These are phyloP conservation scores for Petunia axillaris DNA, from an alignment of 257 asterid genomes.

Conservation along the genomic window DNA sequence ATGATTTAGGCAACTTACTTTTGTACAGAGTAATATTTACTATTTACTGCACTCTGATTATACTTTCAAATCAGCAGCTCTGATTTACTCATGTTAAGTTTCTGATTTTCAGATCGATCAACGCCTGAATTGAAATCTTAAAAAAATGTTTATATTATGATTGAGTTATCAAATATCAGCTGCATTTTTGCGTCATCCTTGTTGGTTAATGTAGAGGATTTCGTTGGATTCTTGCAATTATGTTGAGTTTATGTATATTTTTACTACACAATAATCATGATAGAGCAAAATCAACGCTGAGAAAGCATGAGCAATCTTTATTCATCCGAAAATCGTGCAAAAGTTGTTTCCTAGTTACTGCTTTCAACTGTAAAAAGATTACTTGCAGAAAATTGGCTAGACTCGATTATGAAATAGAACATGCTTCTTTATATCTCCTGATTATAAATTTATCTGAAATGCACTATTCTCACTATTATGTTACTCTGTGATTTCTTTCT, in stretches of 20 bases:
- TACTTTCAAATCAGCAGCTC: not conserved
- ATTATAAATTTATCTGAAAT: slow-evolving; percentile 3
- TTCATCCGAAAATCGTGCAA: too few species aligned
- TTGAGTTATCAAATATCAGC: not conserved
- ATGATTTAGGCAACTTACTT: not conserved
- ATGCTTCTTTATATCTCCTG: not conserved
- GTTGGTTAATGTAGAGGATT: not conserved
- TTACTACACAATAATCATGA: not conserved
- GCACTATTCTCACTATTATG: not conserved
- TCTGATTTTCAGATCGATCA: not conserved
- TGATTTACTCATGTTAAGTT: not conserved
- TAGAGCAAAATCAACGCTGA: too few species aligned
- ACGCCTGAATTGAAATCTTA: not conserved
- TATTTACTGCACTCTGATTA: not conserved
- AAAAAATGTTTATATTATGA: not conserved
- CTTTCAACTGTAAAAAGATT: too few species aligned
- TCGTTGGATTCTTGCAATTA: not conserved
- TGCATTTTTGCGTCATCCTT: not conserved
- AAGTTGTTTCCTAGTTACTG: too few species aligned
- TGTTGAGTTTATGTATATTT: not conserved
- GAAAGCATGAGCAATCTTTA: too few species aligned
- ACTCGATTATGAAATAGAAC: not conserved
- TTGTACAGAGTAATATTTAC: not conserved
- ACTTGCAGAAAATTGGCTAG: not conserved
- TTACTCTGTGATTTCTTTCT: not conserved